phyloP scores from a whole-genome alignment of 371 early-diverging fungal species.

The Encephalitozoon cuniculi region DNA sequence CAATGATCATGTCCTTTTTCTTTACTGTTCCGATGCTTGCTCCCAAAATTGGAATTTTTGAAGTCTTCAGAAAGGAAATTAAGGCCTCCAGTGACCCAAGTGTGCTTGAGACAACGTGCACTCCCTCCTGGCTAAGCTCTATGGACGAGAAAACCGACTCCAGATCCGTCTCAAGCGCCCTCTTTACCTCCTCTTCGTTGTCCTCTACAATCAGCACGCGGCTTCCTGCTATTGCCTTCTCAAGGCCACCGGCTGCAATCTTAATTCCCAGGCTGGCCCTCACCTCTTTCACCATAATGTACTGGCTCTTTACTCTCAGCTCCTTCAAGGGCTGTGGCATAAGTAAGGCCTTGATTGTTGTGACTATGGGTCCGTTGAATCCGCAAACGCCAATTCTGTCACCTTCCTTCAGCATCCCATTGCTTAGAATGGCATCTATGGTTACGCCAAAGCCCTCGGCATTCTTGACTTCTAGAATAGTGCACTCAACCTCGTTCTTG shows the following conservation, averaged over 20 bases:
- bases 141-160: slow-evolving; percentile 36
- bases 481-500: slow-evolving; percentile 85
- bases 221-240: slow-evolving; percentile 95
- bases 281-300: slow-evolving; percentile 85
- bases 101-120: slow-evolving; percentile 95
- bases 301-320: slow-evolving; percentile 71
- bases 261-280: slow-evolving; percentile 95
- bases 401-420: slow-evolving; percentile 89
- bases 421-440: slow-evolving; percentile 92
- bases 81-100: slow-evolving; percentile 97
- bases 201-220: slow-evolving; percentile 75
- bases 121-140: slow-evolving; percentile 65
- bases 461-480: slow-evolving; percentile 98
- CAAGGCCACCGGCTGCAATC: slow-evolving; percentile 85
- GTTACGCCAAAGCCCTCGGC: slow-evolving; percentile 97
- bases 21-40: slow-evolving; percentile 95
- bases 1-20: slow-evolving; percentile 88
- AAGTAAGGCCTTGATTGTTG: slow-evolving; percentile 80
- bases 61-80: slow-evolving; percentile 78
- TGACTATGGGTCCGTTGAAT: slow-evolving; percentile 87
- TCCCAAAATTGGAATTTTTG: slow-evolving; percentile 87
- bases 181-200: slow-evolving; percentile 87
- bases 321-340: slow-evolving; percentile 97
- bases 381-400: slow-evolving; percentile 92
- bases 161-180: slow-evolving; percentile 71